Evolutionary conservation across 129 eudicot species (phyloP).

Genomic region (Ambrosia artemisiifolia): DNA sequence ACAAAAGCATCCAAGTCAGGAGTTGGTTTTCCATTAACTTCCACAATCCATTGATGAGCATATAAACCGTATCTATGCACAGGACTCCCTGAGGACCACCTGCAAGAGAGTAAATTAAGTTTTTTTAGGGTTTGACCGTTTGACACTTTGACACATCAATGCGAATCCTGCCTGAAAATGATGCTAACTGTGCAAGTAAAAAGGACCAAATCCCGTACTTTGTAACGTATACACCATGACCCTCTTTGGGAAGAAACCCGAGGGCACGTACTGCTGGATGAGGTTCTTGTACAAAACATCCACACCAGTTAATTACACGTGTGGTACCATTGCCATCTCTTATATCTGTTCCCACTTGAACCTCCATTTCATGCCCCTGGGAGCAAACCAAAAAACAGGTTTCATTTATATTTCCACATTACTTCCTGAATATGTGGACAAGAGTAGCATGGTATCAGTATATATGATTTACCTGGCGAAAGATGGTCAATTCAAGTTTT

Average conservation of each 20-base stretch:
- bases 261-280: slow-evolving; percentile 91
- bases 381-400: slow-evolving; percentile 15
- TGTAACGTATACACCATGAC: slow-evolving; percentile 89
- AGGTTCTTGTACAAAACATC: slow-evolving; percentile 83
- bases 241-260: slow-evolving; percentile 86
- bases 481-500: slow-evolving; percentile 63
- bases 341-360: slow-evolving; percentile 83
- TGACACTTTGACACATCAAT: not conserved
- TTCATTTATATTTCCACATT: not conserved
- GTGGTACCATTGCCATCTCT: slow-evolving; percentile 96
- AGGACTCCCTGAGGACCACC: slow-evolving; percentile 96
- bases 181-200: not conserved
- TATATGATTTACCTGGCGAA: slow-evolving; percentile 59
- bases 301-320: slow-evolving; percentile 88
- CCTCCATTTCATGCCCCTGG: slow-evolving; percentile 80
- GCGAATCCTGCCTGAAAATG: not conserved
- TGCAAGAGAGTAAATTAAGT: slow-evolving; percentile 20
- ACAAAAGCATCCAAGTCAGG: slow-evolving; percentile 71
- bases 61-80: slow-evolving; percentile 78
- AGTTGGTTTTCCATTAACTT: too few relatives aligned
- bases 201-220: slow-evolving; percentile 37
- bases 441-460: not conserved
- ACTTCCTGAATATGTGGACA: not conserved
- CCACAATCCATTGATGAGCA: slow-evolving; percentile 53
- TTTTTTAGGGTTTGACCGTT: not conserved